These are phyloP conservation scores for Phytophthora quininea DNA, from an alignment of 352 stramenopile genomes.

Conservation along the genomic window DNA sequence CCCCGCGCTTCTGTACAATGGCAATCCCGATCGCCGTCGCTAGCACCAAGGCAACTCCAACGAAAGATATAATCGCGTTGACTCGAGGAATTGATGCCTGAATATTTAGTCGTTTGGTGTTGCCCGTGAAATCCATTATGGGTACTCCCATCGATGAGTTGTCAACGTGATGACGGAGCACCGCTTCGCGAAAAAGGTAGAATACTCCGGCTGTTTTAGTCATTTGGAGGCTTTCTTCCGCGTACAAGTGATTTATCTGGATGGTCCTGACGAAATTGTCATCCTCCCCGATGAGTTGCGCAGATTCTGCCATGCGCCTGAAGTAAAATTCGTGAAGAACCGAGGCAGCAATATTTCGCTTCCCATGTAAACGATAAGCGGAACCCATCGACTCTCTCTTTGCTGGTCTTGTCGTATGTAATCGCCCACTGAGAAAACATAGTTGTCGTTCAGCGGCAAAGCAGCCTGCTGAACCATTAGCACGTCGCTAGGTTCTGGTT, in stretches of 20 bases:
- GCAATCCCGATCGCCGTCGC: not conserved
- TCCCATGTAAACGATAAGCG: conserved; percentile 1
- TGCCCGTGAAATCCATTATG: not conserved
- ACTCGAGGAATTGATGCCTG: not conserved
- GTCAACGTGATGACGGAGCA: conserved; percentile 1
- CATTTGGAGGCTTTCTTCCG: conserved; percentile 35
- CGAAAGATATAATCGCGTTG: conserved; percentile 1
- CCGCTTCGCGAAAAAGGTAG: conserved; percentile 33
- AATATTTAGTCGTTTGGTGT: not conserved
- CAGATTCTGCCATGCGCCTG: not conserved
- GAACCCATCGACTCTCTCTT: conserved; percentile 7
- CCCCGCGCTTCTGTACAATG: not conserved
- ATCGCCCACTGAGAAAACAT: not conserved
- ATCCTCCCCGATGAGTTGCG: not conserved
- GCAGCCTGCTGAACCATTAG: not conserved
- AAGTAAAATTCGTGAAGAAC: not conserved
- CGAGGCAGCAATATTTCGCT: conserved; percentile 14
- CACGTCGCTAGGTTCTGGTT: not conserved
- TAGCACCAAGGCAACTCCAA: not conserved
- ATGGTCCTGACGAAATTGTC: conserved; percentile 16
- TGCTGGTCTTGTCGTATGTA: not conserved
- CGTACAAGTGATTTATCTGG: conserved; percentile 40
- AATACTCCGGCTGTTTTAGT: conserved; percentile 29
- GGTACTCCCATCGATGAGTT: not conserved
- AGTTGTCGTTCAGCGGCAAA: conserved; percentile 1